These are phyloP conservation scores for Cladorrhinum samala DNA, from an alignment of 495 filamentous ascomycete genomes.

Conservation along the genomic window DNA sequence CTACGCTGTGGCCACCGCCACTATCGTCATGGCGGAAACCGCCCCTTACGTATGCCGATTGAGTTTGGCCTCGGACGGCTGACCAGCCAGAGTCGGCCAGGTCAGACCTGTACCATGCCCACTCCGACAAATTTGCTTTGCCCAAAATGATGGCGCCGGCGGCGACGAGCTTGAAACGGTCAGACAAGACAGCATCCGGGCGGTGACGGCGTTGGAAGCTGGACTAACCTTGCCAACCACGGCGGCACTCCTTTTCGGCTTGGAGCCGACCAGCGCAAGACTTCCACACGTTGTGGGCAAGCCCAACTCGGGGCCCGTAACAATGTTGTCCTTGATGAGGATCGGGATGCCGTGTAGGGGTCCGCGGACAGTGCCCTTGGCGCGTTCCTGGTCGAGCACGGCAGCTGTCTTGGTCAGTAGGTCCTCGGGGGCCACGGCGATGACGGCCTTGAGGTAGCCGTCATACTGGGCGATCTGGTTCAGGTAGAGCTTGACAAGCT, in stretches of 20 bases:
- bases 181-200: too few relatives aligned
- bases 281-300: conserved; percentile 41
- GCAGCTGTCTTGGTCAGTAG: conserved; percentile 35
- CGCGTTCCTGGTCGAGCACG: conserved; percentile 52
- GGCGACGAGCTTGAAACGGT: conserved; percentile 26
- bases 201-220: too few relatives aligned
- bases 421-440: conserved; percentile 54
- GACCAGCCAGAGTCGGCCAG: conserved; percentile 36
- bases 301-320: conserved; percentile 31
- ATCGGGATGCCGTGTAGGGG: conserved; percentile 45
- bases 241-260: conserved; percentile 7
- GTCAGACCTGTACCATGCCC: not conserved
- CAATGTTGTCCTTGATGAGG: conserved; percentile 30
- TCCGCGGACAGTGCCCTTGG: conserved; percentile 44
- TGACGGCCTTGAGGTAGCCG: conserved; percentile 41
- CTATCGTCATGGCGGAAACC: conserved; percentile 20
- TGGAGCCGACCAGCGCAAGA: conserved; percentile 10
- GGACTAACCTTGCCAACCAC: too few relatives aligned
- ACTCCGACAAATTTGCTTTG: conserved; percentile 37
- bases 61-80: conserved; percentile 37
- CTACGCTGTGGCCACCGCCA: conserved; percentile 25
- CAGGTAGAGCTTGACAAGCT: conserved; percentile 43
- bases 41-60: conserved; percentile 39
- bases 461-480: conserved; percentile 45
- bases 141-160: conserved; percentile 44